A percentile compares a stretch with the other conserved stretches of the same genome.
phyloP scores from a whole-genome alignment of 331 rosid genomes.

The Acacia concinna region DNA sequence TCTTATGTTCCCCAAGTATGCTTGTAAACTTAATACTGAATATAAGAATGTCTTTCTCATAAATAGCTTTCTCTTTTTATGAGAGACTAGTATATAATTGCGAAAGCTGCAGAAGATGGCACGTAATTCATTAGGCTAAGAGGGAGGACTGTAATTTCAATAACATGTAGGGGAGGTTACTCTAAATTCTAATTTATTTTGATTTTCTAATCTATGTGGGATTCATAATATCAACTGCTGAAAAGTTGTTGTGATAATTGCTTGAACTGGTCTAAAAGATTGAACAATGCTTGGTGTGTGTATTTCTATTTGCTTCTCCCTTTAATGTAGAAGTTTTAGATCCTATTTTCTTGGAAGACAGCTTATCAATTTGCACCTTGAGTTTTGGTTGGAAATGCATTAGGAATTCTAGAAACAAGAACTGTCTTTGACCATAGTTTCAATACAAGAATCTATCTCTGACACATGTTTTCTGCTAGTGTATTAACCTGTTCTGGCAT shows the following conservation, averaged over 20 bases:
- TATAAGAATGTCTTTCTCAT: neutral
- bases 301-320: constrained; percentile 6
- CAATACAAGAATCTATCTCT: no score
- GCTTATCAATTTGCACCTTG: neutral
- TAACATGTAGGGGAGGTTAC: neutral
- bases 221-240: neutral
- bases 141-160: neutral
- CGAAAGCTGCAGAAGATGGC: neutral
- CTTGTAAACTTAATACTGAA: constrained; percentile 2
- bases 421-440: no score
- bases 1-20: neutral
- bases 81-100: neutral
- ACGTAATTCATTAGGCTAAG: neutral
- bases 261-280: constrained; percentile 16
- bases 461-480: neutral
- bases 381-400: neutral
- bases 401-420: neutral
- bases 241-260: constrained; percentile 18
- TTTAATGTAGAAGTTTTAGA: constrained; percentile 7
- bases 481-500: neutral
- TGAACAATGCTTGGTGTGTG: neutral
- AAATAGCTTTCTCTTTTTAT: neutral
- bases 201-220: constrained; percentile 1
- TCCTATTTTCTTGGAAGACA: constrained; percentile 13
- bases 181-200: neutral